Percentiles rank a stretch among this genome's conserved stretches.
phyloP scores from a whole-genome alignment of 805 yeast species.

The Metschnikowia aberdeeniae region DNA sequence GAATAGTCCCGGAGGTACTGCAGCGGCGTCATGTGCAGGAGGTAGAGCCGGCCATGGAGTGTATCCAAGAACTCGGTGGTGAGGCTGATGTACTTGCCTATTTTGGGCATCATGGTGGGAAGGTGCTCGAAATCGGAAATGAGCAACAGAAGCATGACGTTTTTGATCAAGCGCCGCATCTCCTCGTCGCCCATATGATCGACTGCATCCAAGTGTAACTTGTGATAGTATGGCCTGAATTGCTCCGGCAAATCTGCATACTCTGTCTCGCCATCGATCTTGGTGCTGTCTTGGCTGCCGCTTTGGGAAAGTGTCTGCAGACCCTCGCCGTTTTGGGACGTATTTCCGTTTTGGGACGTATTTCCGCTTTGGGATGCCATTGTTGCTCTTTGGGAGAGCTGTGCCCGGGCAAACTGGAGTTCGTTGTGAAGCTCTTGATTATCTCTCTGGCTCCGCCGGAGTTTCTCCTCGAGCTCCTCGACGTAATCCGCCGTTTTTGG shows the following conservation, averaged over 20 bases:
- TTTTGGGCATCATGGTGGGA: constrained; percentile 23
- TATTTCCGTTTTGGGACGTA: no score
- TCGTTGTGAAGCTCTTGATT: constrained; percentile 18
- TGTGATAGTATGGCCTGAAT: constrained; percentile 24
- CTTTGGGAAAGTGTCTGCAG: no score
- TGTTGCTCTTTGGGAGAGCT: not conserved
- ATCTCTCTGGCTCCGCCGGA: constrained; percentile 14
- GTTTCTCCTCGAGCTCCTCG: constrained; percentile 6
- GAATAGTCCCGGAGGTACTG: constrained; percentile 21
- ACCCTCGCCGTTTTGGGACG: no score
- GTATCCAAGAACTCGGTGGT: constrained; percentile 29
- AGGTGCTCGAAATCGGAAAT: constrained; percentile 29
- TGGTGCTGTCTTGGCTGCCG: no score
- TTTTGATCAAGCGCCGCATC: constrained; percentile 30
- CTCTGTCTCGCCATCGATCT: not conserved
- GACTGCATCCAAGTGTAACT: constrained; percentile 26
- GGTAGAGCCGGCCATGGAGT: constrained; percentile 27
- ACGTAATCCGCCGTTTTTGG: not conserved
- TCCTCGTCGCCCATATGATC: constrained; percentile 27
- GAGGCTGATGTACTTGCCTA: constrained; percentile 25
- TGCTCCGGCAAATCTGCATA: constrained; percentile 15
- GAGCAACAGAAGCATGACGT: constrained; percentile 31
- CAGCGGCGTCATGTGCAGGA: constrained; percentile 24
- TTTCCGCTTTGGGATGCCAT: constrained; percentile 3
- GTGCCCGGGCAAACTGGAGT: constrained; percentile 9